phyloP scores from a whole-genome alignment of 441 rosid genomes.

The Erodium texanum region DNA sequence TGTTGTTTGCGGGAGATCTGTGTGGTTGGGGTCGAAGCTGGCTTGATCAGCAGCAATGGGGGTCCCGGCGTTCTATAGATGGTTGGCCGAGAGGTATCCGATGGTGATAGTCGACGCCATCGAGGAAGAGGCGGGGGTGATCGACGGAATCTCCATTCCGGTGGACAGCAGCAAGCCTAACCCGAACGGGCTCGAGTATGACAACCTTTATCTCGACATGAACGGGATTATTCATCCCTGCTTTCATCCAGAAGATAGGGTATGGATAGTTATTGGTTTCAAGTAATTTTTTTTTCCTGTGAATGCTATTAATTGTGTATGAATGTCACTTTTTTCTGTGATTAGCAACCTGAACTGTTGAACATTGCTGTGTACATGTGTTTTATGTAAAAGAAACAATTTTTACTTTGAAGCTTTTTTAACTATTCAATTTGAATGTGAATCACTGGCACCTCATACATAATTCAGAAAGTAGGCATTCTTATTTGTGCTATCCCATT shows the following conservation, averaged over 20 bases:
- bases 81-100: constrained; percentile 21
- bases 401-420: too few relatives aligned
- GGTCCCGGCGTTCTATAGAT: constrained; percentile 20
- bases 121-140: constrained; percentile 7
- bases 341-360: too few relatives aligned
- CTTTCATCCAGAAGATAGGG: constrained; percentile 24
- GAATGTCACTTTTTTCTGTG: neutral
- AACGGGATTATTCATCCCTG: constrained; percentile 31
- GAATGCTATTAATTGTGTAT: neutral
- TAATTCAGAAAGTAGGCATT: neutral
- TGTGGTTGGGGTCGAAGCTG: neutral
- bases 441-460: neutral
- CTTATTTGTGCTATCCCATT: neutral
- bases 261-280: neutral
- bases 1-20: neutral
- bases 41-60: constrained; percentile 19
- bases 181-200: constrained; percentile 25
- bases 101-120: constrained; percentile 2
- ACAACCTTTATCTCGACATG: constrained; percentile 31
- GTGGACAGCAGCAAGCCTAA: constrained; percentile 10
- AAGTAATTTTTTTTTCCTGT: too few relatives aligned
- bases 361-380: too few relatives aligned
- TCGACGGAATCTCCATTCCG: constrained; percentile 15
- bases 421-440: neutral
- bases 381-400: too few relatives aligned